Evolutionary conservation across 257 asterid species (phyloP), one percentile per base, ranked within the genome.

Genomic region (Misopates orontium): DNA sequence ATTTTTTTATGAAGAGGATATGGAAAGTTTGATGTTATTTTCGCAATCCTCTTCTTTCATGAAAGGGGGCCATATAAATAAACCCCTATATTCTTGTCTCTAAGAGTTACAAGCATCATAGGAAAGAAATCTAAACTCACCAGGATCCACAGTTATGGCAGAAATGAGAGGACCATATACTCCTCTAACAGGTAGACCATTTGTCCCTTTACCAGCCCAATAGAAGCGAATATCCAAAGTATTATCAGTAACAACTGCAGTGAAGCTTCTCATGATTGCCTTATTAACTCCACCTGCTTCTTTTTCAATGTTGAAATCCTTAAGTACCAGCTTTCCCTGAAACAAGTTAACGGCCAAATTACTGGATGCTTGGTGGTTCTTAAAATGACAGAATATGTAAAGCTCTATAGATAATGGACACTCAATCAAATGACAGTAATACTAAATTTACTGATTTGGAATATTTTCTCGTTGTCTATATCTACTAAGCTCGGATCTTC

Each of bases 161-260:
- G 98, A 91, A 72, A 91, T 77, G 18, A 91, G 89, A 79, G 96
- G 95, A 21, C 98, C 98, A 48, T 91, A 89, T 41, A 85, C 87
- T 55, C 96, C 96, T 78, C 82, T 79, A 41, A 0, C 9, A 19
- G 96, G 96, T 67, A 91, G 74, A 32, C 71, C 85, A 60, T 4
- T 75, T 31, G 98, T 89, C 73, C 98, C 98, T 76, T 85, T 88
- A 53, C 98, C 98, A 53, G 95, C 95, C 98, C 98, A 91, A 23
- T 74, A 82, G 67, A 91, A 72, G 50, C 91, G 87, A 59, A 91
- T 85, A 57, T 89, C 90, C 72, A 89, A 74, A 0, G 84, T 78
- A 25, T 31, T 77, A 70, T 84, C 87, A 19, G 60, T 56, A 24
- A 92, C 96, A 55, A 60, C 79, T 39, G 79, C 93, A 52, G 84